Base-by-base conservation (phyloP, 2,329 filamentous ascomycete species). In the Plenodomus tracheiphilus region DNA sequence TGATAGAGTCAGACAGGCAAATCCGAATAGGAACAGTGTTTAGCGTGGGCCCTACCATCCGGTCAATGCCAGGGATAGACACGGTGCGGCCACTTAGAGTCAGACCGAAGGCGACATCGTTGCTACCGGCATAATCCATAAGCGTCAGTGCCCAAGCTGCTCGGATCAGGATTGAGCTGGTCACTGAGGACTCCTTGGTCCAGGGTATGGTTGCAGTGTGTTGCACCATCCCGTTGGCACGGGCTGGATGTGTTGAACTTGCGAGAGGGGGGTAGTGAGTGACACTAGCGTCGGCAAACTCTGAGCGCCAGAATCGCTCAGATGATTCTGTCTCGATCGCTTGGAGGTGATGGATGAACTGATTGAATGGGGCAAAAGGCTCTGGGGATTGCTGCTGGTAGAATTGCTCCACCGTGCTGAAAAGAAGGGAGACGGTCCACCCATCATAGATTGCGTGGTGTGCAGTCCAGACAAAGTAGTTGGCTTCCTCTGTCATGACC, bases 11-110 rank as follows among this genome's bases (percentile, higher is more conserved):
- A 18, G 69, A 37, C 0, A 47, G 44, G n/a, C n/a, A n/a, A 3
- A 71, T 25, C 0, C 64, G 61, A 1, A 73, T 54, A 0, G 72
- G 72, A 0, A 74, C 60, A 0, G 71, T 73, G 2, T 70, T 73
- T 20, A 78, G 74, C 1, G 74, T 68, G 1, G 76, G 76, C 0
- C 75, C 76, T 19, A 75, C 58, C 0, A 76, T 59, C 3, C 59
- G 58, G 18, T 73, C 68, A 3, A 76, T 65, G 8, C 61, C 68
- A 19, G 69, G 64, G 1, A 74, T 61, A 4, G 71, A 39, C 0
- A 68, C 61, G 39, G 74, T 70, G 30, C 76, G 63, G 4, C 76
- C 66, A 2, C 39, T 42, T 2, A 54, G 38, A 43, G 75, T 70
- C 39, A 72, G 74, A 4, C 69, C 74, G 51, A 79, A 79, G 32